phyloP scores from a whole-genome alignment of 2,329 filamentous ascomycete species.

The Aspergillus tanneri region DNA sequence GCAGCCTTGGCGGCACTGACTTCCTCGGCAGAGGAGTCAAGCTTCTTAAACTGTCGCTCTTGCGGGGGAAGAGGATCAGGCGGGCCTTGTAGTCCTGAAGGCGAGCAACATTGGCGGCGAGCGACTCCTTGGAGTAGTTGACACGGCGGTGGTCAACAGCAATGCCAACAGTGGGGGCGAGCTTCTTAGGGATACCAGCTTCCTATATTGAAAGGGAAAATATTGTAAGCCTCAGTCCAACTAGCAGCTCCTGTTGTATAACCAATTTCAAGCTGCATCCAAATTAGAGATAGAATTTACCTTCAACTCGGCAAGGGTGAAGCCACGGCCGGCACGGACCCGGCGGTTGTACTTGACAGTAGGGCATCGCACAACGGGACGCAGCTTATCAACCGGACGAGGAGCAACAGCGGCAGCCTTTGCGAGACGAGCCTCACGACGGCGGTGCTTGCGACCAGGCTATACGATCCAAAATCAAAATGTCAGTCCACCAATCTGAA shows the following conservation, averaged over 20 bases:
- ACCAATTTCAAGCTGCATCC: not conserved
- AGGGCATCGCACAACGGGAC: slow-evolving; percentile 95
- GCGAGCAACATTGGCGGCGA: slow-evolving; percentile 91
- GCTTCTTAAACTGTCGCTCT: slow-evolving; percentile 90
- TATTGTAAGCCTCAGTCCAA: slow-evolving; percentile 18
- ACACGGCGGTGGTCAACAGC: slow-evolving; percentile 92
- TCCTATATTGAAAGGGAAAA: slow-evolving; percentile 58
- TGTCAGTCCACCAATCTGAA: slow-evolving; percentile 33
- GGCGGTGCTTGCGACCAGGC: slow-evolving; percentile 94
- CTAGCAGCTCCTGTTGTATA: slow-evolving; percentile 1
- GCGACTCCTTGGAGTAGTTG: slow-evolving; percentile 95
- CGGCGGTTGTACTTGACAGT: slow-evolving; percentile 99
- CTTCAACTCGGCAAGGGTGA: slow-evolving; percentile 97
- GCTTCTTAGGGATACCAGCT: slow-evolving; percentile 90
- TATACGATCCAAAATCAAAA: slow-evolving; percentile 49
- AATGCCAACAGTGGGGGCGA: slow-evolving; percentile 95
- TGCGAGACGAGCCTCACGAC: slow-evolving; percentile 84
- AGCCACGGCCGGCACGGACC: slow-evolving; percentile 93
- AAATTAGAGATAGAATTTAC: slow-evolving; percentile 52
- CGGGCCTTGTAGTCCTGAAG: slow-evolving; percentile 97
- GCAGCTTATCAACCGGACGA: slow-evolving; percentile 94
- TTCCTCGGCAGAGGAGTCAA: slow-evolving; percentile 80
- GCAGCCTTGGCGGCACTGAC: slow-evolving; percentile 68
- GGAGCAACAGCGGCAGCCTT: slow-evolving; percentile 96
- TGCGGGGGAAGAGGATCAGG: slow-evolving; percentile 96